Conservation (phyloP, 495 filamentous ascomycete genomes). For the Aspergillus egyptiacus region DNA sequence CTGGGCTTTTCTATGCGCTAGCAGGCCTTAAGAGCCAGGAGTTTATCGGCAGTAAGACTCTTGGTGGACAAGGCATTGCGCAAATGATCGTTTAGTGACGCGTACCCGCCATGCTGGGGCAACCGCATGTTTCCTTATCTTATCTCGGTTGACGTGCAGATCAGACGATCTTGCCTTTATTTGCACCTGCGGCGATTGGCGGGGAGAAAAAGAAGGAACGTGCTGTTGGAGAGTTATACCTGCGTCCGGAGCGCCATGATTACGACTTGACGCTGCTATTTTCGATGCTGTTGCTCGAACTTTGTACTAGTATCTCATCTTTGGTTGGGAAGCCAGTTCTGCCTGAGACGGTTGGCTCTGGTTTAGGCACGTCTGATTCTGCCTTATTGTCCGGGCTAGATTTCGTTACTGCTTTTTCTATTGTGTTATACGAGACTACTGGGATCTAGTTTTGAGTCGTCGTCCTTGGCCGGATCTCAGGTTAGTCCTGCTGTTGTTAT, state of each 20-base stretch:
- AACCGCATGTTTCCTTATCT: too few species aligned
- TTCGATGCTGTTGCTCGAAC: conserved; percentile 11
- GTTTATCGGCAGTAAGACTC: conserved; percentile 93
- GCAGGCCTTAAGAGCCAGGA: conserved; percentile 87
- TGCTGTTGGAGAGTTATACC: conserved; percentile 11
- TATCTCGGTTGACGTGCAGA: background rate
- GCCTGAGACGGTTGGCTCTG: conserved; percentile 10
- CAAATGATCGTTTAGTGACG: conserved; percentile 87
- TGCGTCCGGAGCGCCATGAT: conserved; percentile 17
- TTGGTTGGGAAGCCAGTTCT: conserved; percentile 7
- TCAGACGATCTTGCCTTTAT: background rate
- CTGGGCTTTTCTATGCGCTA: conserved; percentile 73
- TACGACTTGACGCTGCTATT: conserved; percentile 21
- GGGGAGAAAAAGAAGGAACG: background rate
- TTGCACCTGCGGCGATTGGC: background rate
- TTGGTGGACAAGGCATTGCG: conserved; percentile 88
- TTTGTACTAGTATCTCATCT: conserved; percentile 21
- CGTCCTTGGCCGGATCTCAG: conserved; percentile 5
- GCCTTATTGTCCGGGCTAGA: conserved; percentile 1
- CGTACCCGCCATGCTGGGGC: background rate
- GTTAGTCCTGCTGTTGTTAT: conserved; percentile 12
- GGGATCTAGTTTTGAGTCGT: background rate
- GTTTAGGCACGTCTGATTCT: conserved; percentile 1
- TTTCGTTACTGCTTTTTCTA: conserved; percentile 11
- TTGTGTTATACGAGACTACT: conserved; percentile 3